Evolutionary conservation across 2,329 filamentous ascomycete species (phyloP), one percentile per base, ranked within the genome.

Genomic region (Epicoccum nigrum): DNA sequence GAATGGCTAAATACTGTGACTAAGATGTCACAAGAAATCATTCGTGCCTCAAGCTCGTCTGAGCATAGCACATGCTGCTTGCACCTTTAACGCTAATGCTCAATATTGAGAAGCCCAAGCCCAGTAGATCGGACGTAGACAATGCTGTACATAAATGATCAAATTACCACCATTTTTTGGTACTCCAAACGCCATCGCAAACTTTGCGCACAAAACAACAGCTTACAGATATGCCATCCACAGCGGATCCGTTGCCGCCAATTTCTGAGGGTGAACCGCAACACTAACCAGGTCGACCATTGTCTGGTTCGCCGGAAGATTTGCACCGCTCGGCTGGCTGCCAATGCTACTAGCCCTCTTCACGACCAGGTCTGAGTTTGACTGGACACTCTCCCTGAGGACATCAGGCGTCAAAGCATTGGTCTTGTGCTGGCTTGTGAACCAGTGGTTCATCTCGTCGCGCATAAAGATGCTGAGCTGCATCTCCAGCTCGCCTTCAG

Each of bases 371-470:
- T 97, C 92, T 61, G 88, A 91, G 73, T 99, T 99, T 45, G 83
- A 80, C 75, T 92, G 87, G 27, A 96, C 92, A 57, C 87, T 84
- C 51, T 94, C 90, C 17, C 90, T 81, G 40, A 95, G 79, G 69
- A 90, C 86, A 25, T 81, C 84, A 52, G 90, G 86, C 33, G 81
- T 79, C 4, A 71, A 62, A 32, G 60, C 55, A 8, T 19, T 48
- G n/a, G 68, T 62, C 35, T 91, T 85, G 69, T 96, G 90, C 56
- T 86, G 83, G 59, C 86, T 88, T 2, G 89, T 95, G 63, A 92
- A 92, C 94, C 94, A 99, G 77, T 92, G 95, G 60, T 93, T 92
- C 83, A 99, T 95, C 76, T 99, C 94, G 67, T 99, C 94, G 6
- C 94, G 86, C 56, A 99, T 94, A 73, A 97, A 97, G 52, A 99